These are phyloP conservation scores for Scheffersomyces lignosus DNA, from an alignment of 805 yeast species.

Conservation along the genomic window DNA sequence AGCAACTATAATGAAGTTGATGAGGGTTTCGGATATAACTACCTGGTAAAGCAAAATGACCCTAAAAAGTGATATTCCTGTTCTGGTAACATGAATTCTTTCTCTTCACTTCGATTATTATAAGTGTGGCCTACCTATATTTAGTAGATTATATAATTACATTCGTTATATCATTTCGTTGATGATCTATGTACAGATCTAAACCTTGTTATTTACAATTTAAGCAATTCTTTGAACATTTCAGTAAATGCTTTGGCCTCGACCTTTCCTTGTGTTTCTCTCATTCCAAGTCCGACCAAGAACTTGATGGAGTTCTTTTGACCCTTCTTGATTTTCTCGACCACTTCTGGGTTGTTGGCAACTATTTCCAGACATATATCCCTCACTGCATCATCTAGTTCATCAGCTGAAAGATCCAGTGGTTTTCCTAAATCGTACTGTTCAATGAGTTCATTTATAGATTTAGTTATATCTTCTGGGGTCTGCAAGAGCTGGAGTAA, in stretches of 20 bases:
- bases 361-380: conserved; percentile 50
- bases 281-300: conserved; percentile 85
- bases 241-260: conserved; percentile 29
- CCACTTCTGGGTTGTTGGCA: conserved; percentile 50
- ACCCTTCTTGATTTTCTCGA: conserved; percentile 55
- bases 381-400: conserved; percentile 31
- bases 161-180: conserved; percentile 1
- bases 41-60: conserved; percentile 9
- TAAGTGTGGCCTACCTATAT: too few relatives aligned
- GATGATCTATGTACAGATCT: background rate
- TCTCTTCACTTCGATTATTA: too few relatives aligned
- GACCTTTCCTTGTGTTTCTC: conserved; percentile 65
- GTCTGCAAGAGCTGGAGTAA: conserved; percentile 60
- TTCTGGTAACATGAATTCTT: too few relatives aligned
- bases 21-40: conserved; percentile 15
- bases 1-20: conserved; percentile 3
- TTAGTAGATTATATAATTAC: too few relatives aligned
- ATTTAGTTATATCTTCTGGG: conserved; percentile 31
- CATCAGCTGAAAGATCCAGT: conserved; percentile 26
- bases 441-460: conserved; percentile 48
- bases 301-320: conserved; percentile 70
- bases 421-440: conserved; percentile 50
- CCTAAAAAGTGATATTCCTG: conserved; percentile 3
- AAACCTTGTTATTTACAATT: conserved; percentile 1
- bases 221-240: conserved; percentile 23